Conservation (phyloP, 495 filamentous ascomycete genomes). For the Lophium mytilinum region DNA sequence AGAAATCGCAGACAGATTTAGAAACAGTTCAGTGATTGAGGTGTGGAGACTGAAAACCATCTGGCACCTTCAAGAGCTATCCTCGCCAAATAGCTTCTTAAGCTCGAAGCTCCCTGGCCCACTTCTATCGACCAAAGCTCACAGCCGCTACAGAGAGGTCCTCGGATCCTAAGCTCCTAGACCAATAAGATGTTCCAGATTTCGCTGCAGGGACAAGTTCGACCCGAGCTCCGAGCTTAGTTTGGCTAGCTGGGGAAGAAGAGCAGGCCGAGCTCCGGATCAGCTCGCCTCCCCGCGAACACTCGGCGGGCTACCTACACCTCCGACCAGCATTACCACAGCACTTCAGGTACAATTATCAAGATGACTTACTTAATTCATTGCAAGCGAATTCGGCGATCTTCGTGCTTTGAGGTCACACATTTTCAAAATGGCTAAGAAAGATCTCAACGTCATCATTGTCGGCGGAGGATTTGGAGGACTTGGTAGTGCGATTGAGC, state of each 20-base stretch:
- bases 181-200: neutral
- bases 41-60: too few species aligned
- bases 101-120: too few species aligned
- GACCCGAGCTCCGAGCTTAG: neutral
- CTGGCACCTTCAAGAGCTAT: too few species aligned
- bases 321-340: neutral
- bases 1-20: too few species aligned
- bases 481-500: neutral
- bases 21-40: too few species aligned
- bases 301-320: neutral
- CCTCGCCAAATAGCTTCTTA: too few species aligned
- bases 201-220: neutral
- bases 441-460: conserved; percentile 31
- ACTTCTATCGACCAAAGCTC: neutral
- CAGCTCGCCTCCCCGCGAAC: neutral
- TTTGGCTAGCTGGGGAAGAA: neutral
- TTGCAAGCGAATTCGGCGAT: neutral
- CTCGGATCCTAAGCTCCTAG: neutral
- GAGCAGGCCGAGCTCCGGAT: neutral
- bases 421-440: conserved; percentile 13
- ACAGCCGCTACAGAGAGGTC: neutral
- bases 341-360: neutral
- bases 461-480: conserved; percentile 26
- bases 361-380: neutral
- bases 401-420: too few species aligned